Conservation (phyloP, 2,329 filamentous ascomycete genomes). For the Simplicillium aogashimaense region DNA sequence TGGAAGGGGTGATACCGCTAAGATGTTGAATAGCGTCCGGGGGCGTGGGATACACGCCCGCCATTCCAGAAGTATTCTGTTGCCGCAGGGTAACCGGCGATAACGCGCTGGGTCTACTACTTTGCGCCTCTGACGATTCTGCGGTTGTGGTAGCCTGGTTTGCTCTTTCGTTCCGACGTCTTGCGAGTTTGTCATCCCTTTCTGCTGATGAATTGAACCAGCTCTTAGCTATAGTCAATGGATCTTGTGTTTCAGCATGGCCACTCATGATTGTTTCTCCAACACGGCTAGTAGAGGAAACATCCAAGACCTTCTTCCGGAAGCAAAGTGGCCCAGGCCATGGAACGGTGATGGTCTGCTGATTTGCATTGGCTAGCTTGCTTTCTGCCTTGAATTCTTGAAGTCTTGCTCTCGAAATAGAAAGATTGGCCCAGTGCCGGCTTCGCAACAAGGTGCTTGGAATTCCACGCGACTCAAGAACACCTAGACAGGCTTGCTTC, state of each 20-base stretch:
- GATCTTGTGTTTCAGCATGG: conserved; percentile 35
- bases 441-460: conserved; percentile 30
- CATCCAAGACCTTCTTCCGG: conserved; percentile 33
- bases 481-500: conserved; percentile 39
- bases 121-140: conserved; percentile 30
- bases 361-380: conserved; percentile 25
- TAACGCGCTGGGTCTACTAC: conserved; percentile 32
- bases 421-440: conserved; percentile 40
- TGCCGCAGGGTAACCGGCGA: conserved; percentile 43
- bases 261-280: conserved; percentile 27
- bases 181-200: conserved; percentile 35
- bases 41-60: conserved; percentile 61
- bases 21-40: conserved; percentile 53
- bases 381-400: conserved; percentile 31
- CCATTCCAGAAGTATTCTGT: conserved; percentile 33
- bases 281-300: conserved; percentile 26
- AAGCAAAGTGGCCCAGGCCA: conserved; percentile 48
- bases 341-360: conserved; percentile 28
- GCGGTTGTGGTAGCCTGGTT: conserved; percentile 17
- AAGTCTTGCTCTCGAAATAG: conserved; percentile 33
- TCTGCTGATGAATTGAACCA: conserved; percentile 37
- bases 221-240: conserved; percentile 33
- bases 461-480: conserved; percentile 40
- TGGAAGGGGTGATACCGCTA: conserved; percentile 42
- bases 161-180: conserved; percentile 38